A percentile compares a stretch with the other conserved stretches of the same genome.
Evolutionary conservation across 2,329 filamentous ascomycete species (phyloP).

Genomic region (Talaromyces amestolkiae): DNA sequence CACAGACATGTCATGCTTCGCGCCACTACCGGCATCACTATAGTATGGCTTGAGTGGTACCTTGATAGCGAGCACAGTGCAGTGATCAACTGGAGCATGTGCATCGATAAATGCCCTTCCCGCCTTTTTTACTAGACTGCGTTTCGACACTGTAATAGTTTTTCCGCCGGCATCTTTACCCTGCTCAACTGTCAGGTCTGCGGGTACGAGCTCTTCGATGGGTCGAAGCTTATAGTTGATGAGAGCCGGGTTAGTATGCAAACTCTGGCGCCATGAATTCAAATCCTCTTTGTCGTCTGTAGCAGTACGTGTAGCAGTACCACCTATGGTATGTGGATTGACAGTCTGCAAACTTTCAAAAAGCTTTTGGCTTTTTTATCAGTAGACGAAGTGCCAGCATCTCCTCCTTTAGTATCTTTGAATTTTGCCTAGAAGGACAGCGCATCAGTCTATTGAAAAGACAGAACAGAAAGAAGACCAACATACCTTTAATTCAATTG

Average conservation of each 20-base stretch:
- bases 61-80: background rate
- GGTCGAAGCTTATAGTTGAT: background rate
- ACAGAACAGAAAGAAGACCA: too few relatives aligned
- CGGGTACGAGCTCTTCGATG: background rate
- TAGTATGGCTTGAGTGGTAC: background rate
- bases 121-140: background rate
- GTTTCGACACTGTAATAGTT: background rate
- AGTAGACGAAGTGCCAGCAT: background rate
- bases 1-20: background rate
- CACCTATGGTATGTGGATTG: background rate
- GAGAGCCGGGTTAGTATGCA: background rate
- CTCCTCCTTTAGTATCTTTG: too few relatives aligned
- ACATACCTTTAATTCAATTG: too few relatives aligned
- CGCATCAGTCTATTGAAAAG: too few relatives aligned
- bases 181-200: background rate
- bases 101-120: background rate
- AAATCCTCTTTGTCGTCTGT: background rate
- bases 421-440: too few relatives aligned
- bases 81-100: background rate
- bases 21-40: background rate
- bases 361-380: background rate
- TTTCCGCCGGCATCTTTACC: background rate
- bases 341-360: background rate
- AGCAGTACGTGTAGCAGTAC: background rate
- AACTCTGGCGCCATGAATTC: background rate